A percentile compares a stretch with the other conserved stretches of the same genome.
These are phyloP conservation scores for Venturia effusa DNA, from an alignment of 2,329 filamentous ascomycete species.

Conservation along the genomic window DNA sequence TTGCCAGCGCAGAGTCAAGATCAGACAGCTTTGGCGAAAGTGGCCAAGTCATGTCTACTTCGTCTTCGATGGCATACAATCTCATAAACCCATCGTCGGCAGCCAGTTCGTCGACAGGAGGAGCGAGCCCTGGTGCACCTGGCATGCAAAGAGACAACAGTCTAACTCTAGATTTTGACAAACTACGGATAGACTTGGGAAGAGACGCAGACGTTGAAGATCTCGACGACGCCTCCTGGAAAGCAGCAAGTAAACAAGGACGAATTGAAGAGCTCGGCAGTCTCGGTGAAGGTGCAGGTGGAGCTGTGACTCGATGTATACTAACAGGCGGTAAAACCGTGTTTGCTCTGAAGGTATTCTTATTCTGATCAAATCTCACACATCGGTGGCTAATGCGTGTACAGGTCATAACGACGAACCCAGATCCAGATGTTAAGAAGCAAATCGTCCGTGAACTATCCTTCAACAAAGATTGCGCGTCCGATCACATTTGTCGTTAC, in stretches of 20 bases:
- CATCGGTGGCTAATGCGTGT: constrained; percentile 6
- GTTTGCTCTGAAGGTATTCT: constrained; percentile 94
- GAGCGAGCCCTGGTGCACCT: constrained; percentile 52
- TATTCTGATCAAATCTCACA: too few species aligned
- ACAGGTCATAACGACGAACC: constrained; percentile 95
- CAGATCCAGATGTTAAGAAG: constrained; percentile 95
- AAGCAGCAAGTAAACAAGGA: constrained; percentile 79
- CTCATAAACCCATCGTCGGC: constrained; percentile 83
- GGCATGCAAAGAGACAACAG: constrained; percentile 75
- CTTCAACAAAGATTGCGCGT: constrained; percentile 96
- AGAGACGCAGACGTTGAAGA: constrained; percentile 84
- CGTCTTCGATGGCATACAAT: constrained; percentile 76
- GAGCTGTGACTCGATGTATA: constrained; percentile 84
- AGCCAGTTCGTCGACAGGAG: constrained; percentile 66
- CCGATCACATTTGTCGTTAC: constrained; percentile 92
- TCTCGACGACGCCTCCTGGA: constrained; percentile 89
- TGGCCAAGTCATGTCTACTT: constrained; percentile 55
- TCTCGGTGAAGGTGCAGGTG: constrained; percentile 87
- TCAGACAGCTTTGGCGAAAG: constrained; percentile 72
- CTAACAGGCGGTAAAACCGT: constrained; percentile 86
- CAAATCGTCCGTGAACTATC: constrained; percentile 93
- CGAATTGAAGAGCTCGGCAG: constrained; percentile 81
- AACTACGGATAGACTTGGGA: constrained; percentile 60
- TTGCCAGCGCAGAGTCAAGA: constrained; percentile 68
- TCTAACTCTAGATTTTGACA: constrained; percentile 66